Percentiles rank a stretch among this genome's conserved stretches.
Evolutionary conservation across 2,329 filamentous ascomycete genomes (phyloP).

Genomic region (Epichloe hybrida): DNA sequence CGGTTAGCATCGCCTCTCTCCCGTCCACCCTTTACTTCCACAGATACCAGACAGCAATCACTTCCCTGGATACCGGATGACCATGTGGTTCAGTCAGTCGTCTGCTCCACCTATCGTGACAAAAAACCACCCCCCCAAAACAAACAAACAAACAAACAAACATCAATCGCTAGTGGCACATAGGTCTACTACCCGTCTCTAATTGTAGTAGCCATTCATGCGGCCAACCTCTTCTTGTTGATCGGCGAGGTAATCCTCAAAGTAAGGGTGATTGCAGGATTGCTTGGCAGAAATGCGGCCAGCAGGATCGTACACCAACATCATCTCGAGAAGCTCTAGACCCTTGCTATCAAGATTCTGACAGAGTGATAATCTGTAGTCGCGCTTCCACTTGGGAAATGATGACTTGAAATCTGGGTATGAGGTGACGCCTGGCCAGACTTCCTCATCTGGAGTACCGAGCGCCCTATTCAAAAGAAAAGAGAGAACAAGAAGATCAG

Average conservation of each 20-base stretch:
- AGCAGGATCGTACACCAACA: slow-evolving; percentile 80
- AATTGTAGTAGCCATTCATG: slow-evolving; percentile 24
- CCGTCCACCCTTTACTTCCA: not conserved
- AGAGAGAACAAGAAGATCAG: not conserved
- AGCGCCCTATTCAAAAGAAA: slow-evolving; percentile 40
- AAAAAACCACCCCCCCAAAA: not conserved
- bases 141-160: too few relatives aligned
- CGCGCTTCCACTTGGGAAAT: slow-evolving; percentile 81
- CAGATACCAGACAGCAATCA: too few relatives aligned
- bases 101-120: not conserved
- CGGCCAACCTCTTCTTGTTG: slow-evolving; percentile 16
- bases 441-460: slow-evolving; percentile 67
- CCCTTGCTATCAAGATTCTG: slow-evolving; percentile 59
- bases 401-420: slow-evolving; percentile 89
- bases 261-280: slow-evolving; percentile 74
- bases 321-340: slow-evolving; percentile 51
- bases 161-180: slow-evolving; percentile 12
- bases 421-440: slow-evolving; percentile 86
- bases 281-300: slow-evolving; percentile 82
- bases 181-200: slow-evolving; percentile 14
- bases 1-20: not conserved
- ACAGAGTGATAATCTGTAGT: slow-evolving; percentile 52
- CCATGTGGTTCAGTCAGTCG: not conserved
- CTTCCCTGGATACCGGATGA: not conserved
- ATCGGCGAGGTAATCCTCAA: slow-evolving; percentile 31